Percentiles rank a stretch among this genome's conserved stretches.
phyloP scores from a whole-genome alignment of 2,329 filamentous ascomycete genomes.

The Pyricularia grisea region DNA sequence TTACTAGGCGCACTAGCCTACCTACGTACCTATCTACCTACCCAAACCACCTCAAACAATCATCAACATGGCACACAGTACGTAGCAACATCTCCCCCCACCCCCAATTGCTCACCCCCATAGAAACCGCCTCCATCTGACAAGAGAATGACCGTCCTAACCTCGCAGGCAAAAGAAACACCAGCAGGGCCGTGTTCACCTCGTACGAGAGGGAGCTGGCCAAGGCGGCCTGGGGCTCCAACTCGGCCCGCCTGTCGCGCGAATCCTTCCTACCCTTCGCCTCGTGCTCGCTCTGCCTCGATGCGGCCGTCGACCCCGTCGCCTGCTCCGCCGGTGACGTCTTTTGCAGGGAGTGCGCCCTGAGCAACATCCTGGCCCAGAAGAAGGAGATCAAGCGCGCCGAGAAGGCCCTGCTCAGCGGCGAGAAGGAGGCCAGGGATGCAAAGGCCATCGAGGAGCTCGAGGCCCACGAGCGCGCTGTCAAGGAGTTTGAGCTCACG shows the following conservation, averaged over 20 bases:
- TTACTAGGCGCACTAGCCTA: background rate
- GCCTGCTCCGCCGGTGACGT: constrained; percentile 78
- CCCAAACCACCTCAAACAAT: background rate
- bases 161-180: constrained; percentile 68
- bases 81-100: constrained; percentile 9
- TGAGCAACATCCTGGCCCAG: constrained; percentile 84
- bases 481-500: constrained; percentile 75
- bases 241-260: constrained; percentile 73
- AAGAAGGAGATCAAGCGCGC: constrained; percentile 82
- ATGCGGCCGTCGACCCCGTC: constrained; percentile 72
- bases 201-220: constrained; percentile 80
- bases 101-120: background rate
- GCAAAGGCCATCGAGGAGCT: constrained; percentile 51
- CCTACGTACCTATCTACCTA: too few relatives aligned
- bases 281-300: constrained; percentile 79
- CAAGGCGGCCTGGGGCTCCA: constrained; percentile 72
- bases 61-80: constrained; percentile 35
- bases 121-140: background rate
- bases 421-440: constrained; percentile 52
- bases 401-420: constrained; percentile 55
- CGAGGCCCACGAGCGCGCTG: constrained; percentile 59
- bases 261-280: constrained; percentile 91
- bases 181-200: constrained; percentile 87
- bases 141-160: constrained; percentile 9
- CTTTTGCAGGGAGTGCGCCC: constrained; percentile 91